Conservation (phyloP, 225 moss, liverwort and hornwort genomes). For the Physcomitrellopsis africana region DNA sequence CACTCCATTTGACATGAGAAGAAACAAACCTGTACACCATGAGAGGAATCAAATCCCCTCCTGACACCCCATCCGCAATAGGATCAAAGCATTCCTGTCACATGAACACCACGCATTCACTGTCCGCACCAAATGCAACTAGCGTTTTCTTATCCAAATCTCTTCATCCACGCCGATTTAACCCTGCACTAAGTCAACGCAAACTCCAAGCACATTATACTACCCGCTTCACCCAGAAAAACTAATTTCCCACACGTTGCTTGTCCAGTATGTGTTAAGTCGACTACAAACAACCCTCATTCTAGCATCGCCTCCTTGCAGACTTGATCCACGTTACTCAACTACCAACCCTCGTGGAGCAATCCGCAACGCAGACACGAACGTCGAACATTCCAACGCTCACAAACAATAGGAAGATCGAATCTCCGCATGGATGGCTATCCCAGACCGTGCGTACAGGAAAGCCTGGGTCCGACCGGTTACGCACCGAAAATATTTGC, state of each 20-base stretch:
- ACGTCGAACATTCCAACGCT: slow-evolving; percentile 8
- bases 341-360: slow-evolving; percentile 6
- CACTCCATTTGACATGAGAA: neutral
- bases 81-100: slow-evolving; percentile 96
- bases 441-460: neutral
- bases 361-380: neutral
- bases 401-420: neutral
- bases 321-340: too few species aligned
- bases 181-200: too few species aligned
- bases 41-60: slow-evolving; percentile 95
- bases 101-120: slow-evolving; percentile 9
- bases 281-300: too few species aligned
- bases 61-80: slow-evolving; percentile 89
- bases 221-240: too few species aligned
- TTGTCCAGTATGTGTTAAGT: too few species aligned
- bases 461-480: neutral
- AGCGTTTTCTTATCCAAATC: neutral
- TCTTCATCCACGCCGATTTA: neutral
- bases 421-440: neutral
- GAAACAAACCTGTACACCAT: slow-evolving; percentile 88
- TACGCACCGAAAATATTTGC: slow-evolving; percentile 86
- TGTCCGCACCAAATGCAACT: neutral
- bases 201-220: too few species aligned
- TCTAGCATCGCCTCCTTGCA: too few species aligned
- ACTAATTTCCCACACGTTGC: too few species aligned